Evolutionary conservation across 352 stramenopile genomes (phyloP).

Genomic region (Peronospora belbahrii): DNA sequence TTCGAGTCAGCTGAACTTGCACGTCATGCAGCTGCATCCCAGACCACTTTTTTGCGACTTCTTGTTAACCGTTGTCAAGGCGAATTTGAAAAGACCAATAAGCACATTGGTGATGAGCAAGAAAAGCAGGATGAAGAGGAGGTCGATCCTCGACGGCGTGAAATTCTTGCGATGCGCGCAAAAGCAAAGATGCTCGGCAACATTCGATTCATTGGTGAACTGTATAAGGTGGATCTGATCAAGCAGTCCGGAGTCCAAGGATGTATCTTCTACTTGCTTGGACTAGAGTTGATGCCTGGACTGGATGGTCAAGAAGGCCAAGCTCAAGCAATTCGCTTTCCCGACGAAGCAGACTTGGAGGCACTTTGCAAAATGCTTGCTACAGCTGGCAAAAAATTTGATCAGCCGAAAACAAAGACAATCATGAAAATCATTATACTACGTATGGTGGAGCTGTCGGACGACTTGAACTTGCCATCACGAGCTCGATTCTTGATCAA

Average conservation of each 20-base stretch:
- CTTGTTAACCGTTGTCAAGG: conserved; percentile 70
- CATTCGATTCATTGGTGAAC: conserved; percentile 82
- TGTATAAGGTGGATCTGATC: conserved; percentile 84
- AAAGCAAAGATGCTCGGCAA: conserved; percentile 82
- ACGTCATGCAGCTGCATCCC: conserved; percentile 32
- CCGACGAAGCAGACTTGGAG: conserved; percentile 79
- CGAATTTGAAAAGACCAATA: conserved; percentile 80
- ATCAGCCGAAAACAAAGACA: conserved; percentile 61
- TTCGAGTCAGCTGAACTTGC: conserved; percentile 50
- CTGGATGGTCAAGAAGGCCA: conserved; percentile 37
- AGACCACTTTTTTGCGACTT: conserved; percentile 66
- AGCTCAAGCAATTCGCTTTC: conserved; percentile 63
- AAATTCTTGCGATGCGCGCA: conserved; percentile 51
- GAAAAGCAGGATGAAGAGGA: conserved; percentile 35
- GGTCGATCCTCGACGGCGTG: conserved; percentile 38
- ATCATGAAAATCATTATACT: conserved; percentile 85
- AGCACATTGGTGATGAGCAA: conserved; percentile 25
- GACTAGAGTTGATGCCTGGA: conserved; percentile 54
- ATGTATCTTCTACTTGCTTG: conserved; percentile 77
- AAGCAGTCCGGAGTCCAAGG: conserved; percentile 71
- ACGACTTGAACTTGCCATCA: conserved; percentile 63
- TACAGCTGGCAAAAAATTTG: conserved; percentile 83
- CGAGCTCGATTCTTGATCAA: conserved; percentile 76
- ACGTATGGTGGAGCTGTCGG: conserved; percentile 74
- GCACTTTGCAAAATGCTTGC: conserved; percentile 82